A percentile compares a stretch with the other conserved stretches of the same genome.
Evolutionary conservation across 2,329 filamentous ascomycete species (phyloP).

Genomic region (Ophiocordyceps australis): DNA sequence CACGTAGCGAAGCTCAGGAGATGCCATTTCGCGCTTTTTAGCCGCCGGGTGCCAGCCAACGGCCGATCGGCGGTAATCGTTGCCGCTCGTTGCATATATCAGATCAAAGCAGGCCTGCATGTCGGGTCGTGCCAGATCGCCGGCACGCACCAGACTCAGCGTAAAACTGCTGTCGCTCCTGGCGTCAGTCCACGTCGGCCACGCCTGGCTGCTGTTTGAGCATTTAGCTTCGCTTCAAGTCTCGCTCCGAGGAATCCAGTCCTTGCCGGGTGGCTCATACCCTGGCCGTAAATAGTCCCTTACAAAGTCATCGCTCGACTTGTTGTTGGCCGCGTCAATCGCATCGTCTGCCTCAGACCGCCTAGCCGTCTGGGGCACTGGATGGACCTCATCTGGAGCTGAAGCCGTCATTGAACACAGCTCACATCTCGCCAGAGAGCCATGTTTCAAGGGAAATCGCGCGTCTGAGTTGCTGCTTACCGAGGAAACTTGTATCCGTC

Average conservation of each 20-base stretch:
- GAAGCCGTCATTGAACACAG: too few relatives aligned
- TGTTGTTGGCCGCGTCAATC: slow-evolving; percentile 29
- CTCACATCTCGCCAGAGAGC: too few relatives aligned
- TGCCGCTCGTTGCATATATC: slow-evolving; percentile 43
- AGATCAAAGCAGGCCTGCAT: slow-evolving; percentile 34
- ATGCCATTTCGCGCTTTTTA: slow-evolving; percentile 52
- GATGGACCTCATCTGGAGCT: too few relatives aligned
- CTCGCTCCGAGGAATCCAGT: neutral
- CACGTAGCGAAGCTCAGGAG: slow-evolving; percentile 49
- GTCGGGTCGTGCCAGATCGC: slow-evolving; percentile 20
- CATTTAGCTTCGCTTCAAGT: neutral
- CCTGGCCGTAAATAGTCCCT: slow-evolving; percentile 24
- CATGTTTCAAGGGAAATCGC: too few relatives aligned
- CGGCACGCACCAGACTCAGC: slow-evolving; percentile 22
- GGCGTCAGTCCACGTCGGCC: slow-evolving; percentile 32
- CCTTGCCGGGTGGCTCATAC: slow-evolving; percentile 15
- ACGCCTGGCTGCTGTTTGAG: too few relatives aligned
- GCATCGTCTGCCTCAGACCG: too few relatives aligned
- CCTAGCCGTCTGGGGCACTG: too few relatives aligned
- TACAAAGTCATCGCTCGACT: slow-evolving; percentile 28
- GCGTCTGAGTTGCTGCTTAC: too few relatives aligned
- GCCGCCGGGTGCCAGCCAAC: slow-evolving; percentile 41
- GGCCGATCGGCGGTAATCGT: slow-evolving; percentile 44
- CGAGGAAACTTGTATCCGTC: too few relatives aligned
- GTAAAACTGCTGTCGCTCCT: slow-evolving; percentile 18